Conservation (phyloP, 192 early-diverging fungal species). For the Coemansia sp. region DNA sequence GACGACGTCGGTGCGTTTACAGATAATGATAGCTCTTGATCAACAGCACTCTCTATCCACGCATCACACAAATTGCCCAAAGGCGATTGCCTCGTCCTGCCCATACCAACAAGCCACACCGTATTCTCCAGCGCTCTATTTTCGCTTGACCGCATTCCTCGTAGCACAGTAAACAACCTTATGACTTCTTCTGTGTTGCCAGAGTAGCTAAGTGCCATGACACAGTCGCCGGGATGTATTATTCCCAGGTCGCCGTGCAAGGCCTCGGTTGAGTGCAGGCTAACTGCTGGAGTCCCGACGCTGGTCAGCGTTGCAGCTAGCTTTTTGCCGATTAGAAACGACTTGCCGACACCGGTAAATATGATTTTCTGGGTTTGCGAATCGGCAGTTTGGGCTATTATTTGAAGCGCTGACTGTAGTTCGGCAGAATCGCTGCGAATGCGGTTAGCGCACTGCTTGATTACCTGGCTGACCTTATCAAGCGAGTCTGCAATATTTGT, state of each 20-base stretch:
- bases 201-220: constrained; percentile 44
- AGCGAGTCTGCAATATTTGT: constrained; percentile 12
- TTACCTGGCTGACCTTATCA: constrained; percentile 18
- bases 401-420: constrained; percentile 18
- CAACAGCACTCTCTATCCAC: constrained; percentile 34
- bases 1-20: constrained; percentile 39
- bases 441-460: constrained; percentile 25
- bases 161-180: constrained; percentile 9
- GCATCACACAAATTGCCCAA: constrained; percentile 44
- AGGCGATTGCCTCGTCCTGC: constrained; percentile 12
- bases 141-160: neutral
- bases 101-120: constrained; percentile 32
- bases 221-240: constrained; percentile 21
- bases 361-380: constrained; percentile 18
- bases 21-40: constrained; percentile 16
- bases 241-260: constrained; percentile 46
- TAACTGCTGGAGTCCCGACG: constrained; percentile 29
- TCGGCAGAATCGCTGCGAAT: constrained; percentile 7
- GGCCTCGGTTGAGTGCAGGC: constrained; percentile 43
- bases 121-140: neutral
- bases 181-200: constrained; percentile 40
- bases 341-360: constrained; percentile 46
- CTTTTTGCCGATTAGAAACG: constrained; percentile 37
- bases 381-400: constrained; percentile 14
- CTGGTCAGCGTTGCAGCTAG: constrained; percentile 44